Base-by-base conservation (phyloP, 1,139 yeast genomes). In the Debaryomycetaceae sp. region DNA sequence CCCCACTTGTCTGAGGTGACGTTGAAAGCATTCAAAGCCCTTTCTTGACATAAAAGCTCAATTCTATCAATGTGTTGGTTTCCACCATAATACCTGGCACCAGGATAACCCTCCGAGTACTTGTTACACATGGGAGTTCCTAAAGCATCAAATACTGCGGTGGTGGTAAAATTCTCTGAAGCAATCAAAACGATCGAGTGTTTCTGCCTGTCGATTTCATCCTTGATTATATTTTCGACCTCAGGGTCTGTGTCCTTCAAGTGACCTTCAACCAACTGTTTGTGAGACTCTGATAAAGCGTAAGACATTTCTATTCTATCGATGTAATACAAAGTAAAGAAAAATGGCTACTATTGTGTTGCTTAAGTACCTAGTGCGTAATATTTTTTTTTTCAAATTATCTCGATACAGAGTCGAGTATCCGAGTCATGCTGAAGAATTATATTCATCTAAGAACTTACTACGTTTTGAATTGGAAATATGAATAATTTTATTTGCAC, bases 101-200 rank as follows among this genome's bases (percentile, higher is more conserved):
- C 93, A 48, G 95, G 95, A 71, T 85, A 85, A 57, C 95, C 95
- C 67, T 86, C 95, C 43, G 90, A 83, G 70, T 86, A 86, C 68
- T 86, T 86, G 78, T 86, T 86, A 66, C 89, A 87, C 96, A 93
- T 89, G 62, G 96, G 97, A 49, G 97, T 87, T 64, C 98, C 98
- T 65, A 93, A 81, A 44, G 96, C 95, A 68, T 93, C 98, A 70
- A 91, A 88, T 38, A 93, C 99, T 35, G 98, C 86, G 54, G 90
- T 87, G 54, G 98, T 87, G 54, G 99, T 93, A 80, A 91, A 93
- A 71, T 93, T 93, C 73, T 93, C 99, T 45, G 96, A 87, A 34
- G 99, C 97, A 68, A 93, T 93, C 68, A 93, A 77, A 44, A 89
- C 96, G 63, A 93, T 85, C 34, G 97, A 89, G 70, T 89, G 96